A percentile compares a stretch with the other conserved stretches of the same genome.
phyloP scores from a whole-genome alignment of 169 alveolate genomes.

The Cryptosporidium viatorum region DNA sequence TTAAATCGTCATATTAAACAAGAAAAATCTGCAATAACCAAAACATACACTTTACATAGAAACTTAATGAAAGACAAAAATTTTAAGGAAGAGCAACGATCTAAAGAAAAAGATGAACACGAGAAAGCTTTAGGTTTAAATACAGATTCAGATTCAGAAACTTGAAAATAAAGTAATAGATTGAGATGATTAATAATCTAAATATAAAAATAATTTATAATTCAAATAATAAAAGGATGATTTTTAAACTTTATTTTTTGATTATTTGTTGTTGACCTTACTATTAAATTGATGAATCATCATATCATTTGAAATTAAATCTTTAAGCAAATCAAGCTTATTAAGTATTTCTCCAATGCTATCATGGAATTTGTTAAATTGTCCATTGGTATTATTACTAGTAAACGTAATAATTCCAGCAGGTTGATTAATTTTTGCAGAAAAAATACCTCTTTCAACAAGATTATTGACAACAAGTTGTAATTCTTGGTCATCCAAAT shows the following conservation, averaged over 20 bases:
- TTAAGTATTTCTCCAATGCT: slow-evolving; percentile 30
- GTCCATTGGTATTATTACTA: background rate
- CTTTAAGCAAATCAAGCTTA: slow-evolving; percentile 50
- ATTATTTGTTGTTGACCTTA: background rate
- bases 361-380: slow-evolving; percentile 37
- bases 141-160: background rate
- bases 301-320: slow-evolving; percentile 51
- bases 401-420: slow-evolving; percentile 3
- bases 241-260: background rate
- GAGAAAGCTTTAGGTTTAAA: slow-evolving; percentile 2
- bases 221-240: background rate
- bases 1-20: slow-evolving; percentile 55
- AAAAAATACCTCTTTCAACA: slow-evolving; percentile 39
- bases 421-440: slow-evolving; percentile 72
- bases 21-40: slow-evolving; percentile 61
- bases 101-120: background rate
- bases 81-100: background rate
- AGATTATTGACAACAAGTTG: slow-evolving; percentile 52
- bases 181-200: background rate
- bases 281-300: slow-evolving; percentile 59
- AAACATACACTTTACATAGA: slow-evolving; percentile 11
- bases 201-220: background rate
- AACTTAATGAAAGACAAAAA: background rate
- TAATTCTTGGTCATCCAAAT: slow-evolving; percentile 44
- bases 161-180: background rate